Evolutionary conservation across 305 asterid species (phyloP).

Genomic region (Rubia tinctorum): DNA sequence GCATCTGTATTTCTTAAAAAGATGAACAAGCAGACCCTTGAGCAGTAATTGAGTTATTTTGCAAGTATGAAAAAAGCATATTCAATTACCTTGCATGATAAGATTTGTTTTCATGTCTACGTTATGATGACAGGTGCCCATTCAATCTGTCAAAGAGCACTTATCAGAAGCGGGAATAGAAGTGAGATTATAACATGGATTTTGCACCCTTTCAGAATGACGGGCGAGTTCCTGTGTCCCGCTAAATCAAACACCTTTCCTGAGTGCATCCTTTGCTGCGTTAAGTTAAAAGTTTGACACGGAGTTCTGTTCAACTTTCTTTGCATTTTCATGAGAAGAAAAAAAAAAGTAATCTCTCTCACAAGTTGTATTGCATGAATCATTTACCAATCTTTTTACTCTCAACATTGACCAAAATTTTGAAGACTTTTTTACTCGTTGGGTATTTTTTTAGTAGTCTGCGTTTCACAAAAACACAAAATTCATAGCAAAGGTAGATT

Average conservation of each 20-base stretch:
- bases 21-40: too few species aligned
- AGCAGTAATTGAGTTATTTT: not conserved
- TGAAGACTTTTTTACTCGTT: not conserved
- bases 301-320: not conserved
- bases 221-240: not conserved
- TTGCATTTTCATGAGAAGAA: not conserved
- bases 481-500: not conserved
- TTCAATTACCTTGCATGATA: not conserved
- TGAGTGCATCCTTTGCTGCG: not conserved
- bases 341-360: not conserved
- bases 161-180: conserved; percentile 45
- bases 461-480: not conserved
- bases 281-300: not conserved
- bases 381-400: too few species aligned
- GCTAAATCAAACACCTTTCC: not conserved
- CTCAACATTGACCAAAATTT: not conserved
- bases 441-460: not conserved
- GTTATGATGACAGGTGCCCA: conserved; percentile 42
- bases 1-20: too few species aligned
- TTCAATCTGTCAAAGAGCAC: conserved; percentile 56
- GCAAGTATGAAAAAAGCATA: not conserved
- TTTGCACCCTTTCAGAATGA: not conserved
- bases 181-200: conserved; percentile 38
- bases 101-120: not conserved
- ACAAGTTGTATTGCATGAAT: not conserved